Evolutionary conservation across 2,329 filamentous ascomycete species (phyloP).

Genomic region (Fusarium oxysporum): DNA sequence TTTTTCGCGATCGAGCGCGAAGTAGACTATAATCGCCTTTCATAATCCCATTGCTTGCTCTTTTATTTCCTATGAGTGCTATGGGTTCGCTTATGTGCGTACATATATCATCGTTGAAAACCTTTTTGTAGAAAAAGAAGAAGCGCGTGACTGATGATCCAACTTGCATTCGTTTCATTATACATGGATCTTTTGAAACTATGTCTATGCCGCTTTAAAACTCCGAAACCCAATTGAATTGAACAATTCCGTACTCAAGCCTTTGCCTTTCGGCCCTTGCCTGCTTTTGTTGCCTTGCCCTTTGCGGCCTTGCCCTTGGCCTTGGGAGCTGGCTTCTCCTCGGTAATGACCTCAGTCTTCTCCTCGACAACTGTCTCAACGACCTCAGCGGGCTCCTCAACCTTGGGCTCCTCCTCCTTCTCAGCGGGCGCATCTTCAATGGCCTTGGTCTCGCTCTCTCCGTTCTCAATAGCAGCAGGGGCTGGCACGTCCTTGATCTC

Average conservation of each 20-base stretch:
- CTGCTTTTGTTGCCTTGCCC: slow-evolving; percentile 37
- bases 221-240: slow-evolving; percentile 36
- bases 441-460: slow-evolving; percentile 47
- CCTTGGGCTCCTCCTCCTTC: slow-evolving; percentile 47
- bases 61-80: slow-evolving; percentile 57
- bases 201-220: slow-evolving; percentile 45
- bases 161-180: slow-evolving; percentile 46
- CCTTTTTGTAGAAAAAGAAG: slow-evolving; percentile 7
- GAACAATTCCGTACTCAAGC: slow-evolving; percentile 48
- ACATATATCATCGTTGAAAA: slow-evolving; percentile 53
- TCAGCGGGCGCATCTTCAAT: slow-evolving; percentile 54
- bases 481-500: slow-evolving; percentile 69
- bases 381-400: slow-evolving; percentile 42
- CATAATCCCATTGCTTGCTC: slow-evolving; percentile 69
- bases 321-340: slow-evolving; percentile 44
- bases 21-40: slow-evolving; percentile 68
- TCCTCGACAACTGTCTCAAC: slow-evolving; percentile 39
- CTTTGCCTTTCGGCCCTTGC: slow-evolving; percentile 52
- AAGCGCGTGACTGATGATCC: slow-evolving; percentile 24
- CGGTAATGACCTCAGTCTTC: slow-evolving; percentile 42
- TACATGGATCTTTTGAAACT: slow-evolving; percentile 43
- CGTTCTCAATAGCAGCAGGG: slow-evolving; percentile 54
- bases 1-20: slow-evolving; percentile 61
- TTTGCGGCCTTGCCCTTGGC: slow-evolving; percentile 52
- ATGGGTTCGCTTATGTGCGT: slow-evolving; percentile 72